phyloP scores from a whole-genome alignment of 2,329 filamentous ascomycete species.

The Geosmithia morbida region DNA sequence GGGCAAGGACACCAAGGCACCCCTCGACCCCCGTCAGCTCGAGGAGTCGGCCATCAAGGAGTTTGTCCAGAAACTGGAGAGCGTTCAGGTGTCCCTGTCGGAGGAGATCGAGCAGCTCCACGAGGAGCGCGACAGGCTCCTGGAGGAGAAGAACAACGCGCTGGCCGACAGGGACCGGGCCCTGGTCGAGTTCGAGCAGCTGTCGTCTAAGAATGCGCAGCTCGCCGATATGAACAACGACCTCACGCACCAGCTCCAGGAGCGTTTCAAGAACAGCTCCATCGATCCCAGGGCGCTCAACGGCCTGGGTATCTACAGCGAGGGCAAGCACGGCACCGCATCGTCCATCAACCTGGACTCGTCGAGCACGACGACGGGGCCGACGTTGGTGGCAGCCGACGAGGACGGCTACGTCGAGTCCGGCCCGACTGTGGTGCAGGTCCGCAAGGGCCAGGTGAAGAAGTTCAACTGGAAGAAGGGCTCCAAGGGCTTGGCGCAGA shows the following conservation, averaged over 20 bases:
- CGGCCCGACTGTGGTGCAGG: slow-evolving; percentile 88
- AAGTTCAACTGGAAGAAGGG: slow-evolving; percentile 99
- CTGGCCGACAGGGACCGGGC: slow-evolving; percentile 82
- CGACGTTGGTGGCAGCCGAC: slow-evolving; percentile 39
- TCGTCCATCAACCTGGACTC: slow-evolving; percentile 36
- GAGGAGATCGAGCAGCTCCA: slow-evolving; percentile 44
- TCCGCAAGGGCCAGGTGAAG: slow-evolving; percentile 83
- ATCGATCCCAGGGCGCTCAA: slow-evolving; percentile 32
- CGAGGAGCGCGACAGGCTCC: slow-evolving; percentile 61
- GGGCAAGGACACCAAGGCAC: slow-evolving; percentile 69
- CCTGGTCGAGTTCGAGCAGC: slow-evolving; percentile 86
- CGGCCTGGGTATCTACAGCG: slow-evolving; percentile 42
- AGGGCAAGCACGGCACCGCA: slow-evolving; percentile 33
- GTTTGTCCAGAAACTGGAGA: slow-evolving; percentile 61
- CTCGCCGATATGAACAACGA: slow-evolving; percentile 92
- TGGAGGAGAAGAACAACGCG: slow-evolving; percentile 74
- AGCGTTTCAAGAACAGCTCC: slow-evolving; percentile 69
- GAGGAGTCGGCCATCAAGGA: slow-evolving; percentile 88
- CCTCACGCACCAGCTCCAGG: slow-evolving; percentile 86
- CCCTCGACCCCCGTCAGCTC: slow-evolving; percentile 66
- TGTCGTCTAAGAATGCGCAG: slow-evolving; percentile 89
- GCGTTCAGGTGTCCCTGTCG: slow-evolving; percentile 44
- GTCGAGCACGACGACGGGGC: slow-evolving; percentile 38
- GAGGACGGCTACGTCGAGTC: slow-evolving; percentile 52
- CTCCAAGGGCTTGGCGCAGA: slow-evolving; percentile 84